These are phyloP conservation scores for Candolleomyces eurysporus DNA, from an alignment of 768 basidiomycete genomes.

Conservation along the genomic window DNA sequence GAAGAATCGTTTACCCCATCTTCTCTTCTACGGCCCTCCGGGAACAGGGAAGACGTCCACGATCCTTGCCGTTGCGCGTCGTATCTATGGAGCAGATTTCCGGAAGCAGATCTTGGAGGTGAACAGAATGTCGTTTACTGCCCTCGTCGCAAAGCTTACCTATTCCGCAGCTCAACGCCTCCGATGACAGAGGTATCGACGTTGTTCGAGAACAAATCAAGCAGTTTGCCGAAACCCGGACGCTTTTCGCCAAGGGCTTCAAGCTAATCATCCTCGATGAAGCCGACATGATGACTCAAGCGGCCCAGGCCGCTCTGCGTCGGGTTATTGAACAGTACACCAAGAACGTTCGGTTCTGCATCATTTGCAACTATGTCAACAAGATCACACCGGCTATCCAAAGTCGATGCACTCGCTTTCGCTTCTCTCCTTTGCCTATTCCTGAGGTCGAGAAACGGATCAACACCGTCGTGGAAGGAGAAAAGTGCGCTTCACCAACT, in stretches of 20 bases:
- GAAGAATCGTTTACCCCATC: slow-evolving; percentile 89
- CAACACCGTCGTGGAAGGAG: slow-evolving; percentile 73
- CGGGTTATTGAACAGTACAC: slow-evolving; percentile 99
- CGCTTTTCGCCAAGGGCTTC: slow-evolving; percentile 87
- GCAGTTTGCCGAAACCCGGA: slow-evolving; percentile 95
- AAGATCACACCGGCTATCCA: slow-evolving; percentile 98
- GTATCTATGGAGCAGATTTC: slow-evolving; percentile 87
- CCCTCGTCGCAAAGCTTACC: slow-evolving; percentile 1
- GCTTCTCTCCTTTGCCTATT: slow-evolving; percentile 91
- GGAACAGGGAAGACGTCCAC: slow-evolving; percentile 99
- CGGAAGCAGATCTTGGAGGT: slow-evolving; percentile 95
- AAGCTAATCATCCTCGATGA: slow-evolving; percentile 98
- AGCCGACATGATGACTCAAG: slow-evolving; percentile 99
- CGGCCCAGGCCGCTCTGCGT: slow-evolving; percentile 93
- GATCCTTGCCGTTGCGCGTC: slow-evolving; percentile 90
- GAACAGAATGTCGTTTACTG: background rate
- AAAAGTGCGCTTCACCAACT: slow-evolving; percentile 55
- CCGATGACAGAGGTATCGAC: slow-evolving; percentile 97
- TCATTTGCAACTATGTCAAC: slow-evolving; percentile 99
- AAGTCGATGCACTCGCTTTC: slow-evolving; percentile 95
- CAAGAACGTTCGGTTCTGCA: slow-evolving; percentile 97
- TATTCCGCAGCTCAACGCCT: slow-evolving; percentile 84
- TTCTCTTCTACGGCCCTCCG: slow-evolving; percentile 96
- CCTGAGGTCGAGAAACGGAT: slow-evolving; percentile 83
- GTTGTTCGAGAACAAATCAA: slow-evolving; percentile 99